Percentiles rank a stretch among this genome's conserved stretches.
Conservation (phyloP, 352 stramenopile genomes). For the Globisporangium paddicum region DNA sequence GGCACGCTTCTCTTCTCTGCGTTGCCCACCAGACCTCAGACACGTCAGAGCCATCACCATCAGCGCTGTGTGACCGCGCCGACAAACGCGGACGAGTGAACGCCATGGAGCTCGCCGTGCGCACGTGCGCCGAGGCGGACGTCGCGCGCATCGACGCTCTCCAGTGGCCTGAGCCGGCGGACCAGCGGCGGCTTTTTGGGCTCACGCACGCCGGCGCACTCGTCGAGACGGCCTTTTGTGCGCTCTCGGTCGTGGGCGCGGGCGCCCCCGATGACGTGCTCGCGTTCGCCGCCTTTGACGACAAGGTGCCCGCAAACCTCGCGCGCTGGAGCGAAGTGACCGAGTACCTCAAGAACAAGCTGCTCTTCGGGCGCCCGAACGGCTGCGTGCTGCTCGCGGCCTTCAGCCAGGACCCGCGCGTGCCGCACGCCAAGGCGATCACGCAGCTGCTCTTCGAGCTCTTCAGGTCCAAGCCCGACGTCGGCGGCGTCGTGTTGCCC, state of each 20-base stretch:
- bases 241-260: constrained; percentile 34
- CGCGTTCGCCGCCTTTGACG: constrained; percentile 62
- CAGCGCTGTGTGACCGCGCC: background rate
- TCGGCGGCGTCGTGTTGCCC: constrained; percentile 48
- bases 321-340: constrained; percentile 50
- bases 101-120: constrained; percentile 34
- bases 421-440: constrained; percentile 20
- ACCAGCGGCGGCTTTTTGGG: constrained; percentile 54
- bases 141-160: constrained; percentile 35
- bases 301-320: constrained; percentile 39
- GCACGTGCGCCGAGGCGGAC: constrained; percentile 37
- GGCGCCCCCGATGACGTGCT: constrained; percentile 11
- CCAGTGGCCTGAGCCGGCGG: constrained; percentile 29
- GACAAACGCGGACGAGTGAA: background rate
- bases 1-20: background rate
- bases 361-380: constrained; percentile 40
- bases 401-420: constrained; percentile 32
- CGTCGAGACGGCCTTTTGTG: constrained; percentile 55
- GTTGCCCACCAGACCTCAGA: background rate
- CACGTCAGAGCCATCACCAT: background rate
- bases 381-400: constrained; percentile 48
- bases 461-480: constrained; percentile 28
- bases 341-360: constrained; percentile 60
- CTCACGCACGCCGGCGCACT: constrained; percentile 49
- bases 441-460: constrained; percentile 37